Evolutionary conservation across 2,329 filamentous ascomycete genomes (phyloP), one percentile per base, ranked within the genome.

Genomic region (Xylariales sp.): DNA sequence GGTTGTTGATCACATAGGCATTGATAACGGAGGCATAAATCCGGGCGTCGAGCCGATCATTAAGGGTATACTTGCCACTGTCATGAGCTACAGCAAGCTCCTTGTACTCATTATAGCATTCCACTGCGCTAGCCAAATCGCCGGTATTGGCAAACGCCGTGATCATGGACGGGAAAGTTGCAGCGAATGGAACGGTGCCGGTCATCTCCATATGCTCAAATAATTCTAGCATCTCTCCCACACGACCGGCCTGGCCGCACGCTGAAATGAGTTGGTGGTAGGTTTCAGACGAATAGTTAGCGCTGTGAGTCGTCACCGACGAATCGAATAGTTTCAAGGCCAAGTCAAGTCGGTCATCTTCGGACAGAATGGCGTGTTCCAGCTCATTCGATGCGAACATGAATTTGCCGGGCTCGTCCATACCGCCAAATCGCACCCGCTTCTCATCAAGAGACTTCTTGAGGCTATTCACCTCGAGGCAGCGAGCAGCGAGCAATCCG

Each of bases 41-140:
- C 71, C 93, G 86, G 34, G 90, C 89, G 77, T 98, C 95, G 55
- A 92, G 86, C 58, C 94, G 90, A 70, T 91, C 86, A 54, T 90
- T 84, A 9, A 94, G 83, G 18, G 87, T 87, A 54, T 90, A 84
- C 67, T 89, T 84, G 65, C 94, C 94, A 46, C 86, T 88, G 78
- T 97, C 92, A 77, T 96, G 88, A 46, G 91, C 90, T 60, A 98
- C 89, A n/a, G 95, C 94, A 49, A 97, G 85, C 53, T 89, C 88
- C 76, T 93, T 93, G 85, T 98, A 98, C 80, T 97, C 93, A 71
- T 97, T 95, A 82, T 97, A 99, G 81, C 93, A 94, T 78, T 97
- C 94, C 6, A 98, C 93, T 23, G 94, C 96, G 73, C 92, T 97
- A 74, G 90, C 86, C 52, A 98, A 83, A 77, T 98, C 94, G 57